Evolutionary conservation across 495 filamentous ascomycete genomes (phyloP).

Genomic region (Gamarada debralockiae): DNA sequence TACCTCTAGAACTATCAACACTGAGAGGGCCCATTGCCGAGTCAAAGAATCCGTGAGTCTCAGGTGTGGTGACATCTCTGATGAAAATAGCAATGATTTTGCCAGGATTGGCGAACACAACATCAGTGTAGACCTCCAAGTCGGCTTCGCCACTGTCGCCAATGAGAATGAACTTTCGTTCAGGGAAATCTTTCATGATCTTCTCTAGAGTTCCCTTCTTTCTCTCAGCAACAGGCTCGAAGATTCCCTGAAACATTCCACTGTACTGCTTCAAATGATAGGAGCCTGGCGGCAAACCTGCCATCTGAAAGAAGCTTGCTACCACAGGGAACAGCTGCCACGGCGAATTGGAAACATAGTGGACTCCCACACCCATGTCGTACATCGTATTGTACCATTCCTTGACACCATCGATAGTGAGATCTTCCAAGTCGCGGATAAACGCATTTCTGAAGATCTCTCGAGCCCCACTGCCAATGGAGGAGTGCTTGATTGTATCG

Average conservation of each 20-base stretch:
- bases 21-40: conserved; percentile 47
- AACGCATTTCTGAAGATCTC: conserved; percentile 97
- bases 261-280: conserved; percentile 94
- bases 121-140: conserved; percentile 93
- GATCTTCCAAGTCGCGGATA: conserved; percentile 73
- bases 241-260: conserved; percentile 95
- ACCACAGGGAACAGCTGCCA: conserved; percentile 92
- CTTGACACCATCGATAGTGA: conserved; percentile 79
- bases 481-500: conserved; percentile 96
- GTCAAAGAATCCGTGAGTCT: conserved; percentile 71
- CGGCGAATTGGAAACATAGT: conserved; percentile 92
- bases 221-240: conserved; percentile 92
- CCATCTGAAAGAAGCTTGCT: conserved; percentile 73
- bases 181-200: conserved; percentile 84
- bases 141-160: conserved; percentile 97
- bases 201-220: conserved; percentile 85
- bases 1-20: conserved; percentile 20
- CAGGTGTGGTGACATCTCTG: conserved; percentile 82
- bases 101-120: conserved; percentile 78
- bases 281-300: conserved; percentile 79
- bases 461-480: conserved; percentile 75
- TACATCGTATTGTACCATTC: conserved; percentile 83
- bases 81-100: conserved; percentile 84
- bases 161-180: conserved; percentile 83
- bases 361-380: conserved; percentile 74